Conservation (phyloP, 768 basidiomycete genomes). For the Lactarius sp. region DNA sequence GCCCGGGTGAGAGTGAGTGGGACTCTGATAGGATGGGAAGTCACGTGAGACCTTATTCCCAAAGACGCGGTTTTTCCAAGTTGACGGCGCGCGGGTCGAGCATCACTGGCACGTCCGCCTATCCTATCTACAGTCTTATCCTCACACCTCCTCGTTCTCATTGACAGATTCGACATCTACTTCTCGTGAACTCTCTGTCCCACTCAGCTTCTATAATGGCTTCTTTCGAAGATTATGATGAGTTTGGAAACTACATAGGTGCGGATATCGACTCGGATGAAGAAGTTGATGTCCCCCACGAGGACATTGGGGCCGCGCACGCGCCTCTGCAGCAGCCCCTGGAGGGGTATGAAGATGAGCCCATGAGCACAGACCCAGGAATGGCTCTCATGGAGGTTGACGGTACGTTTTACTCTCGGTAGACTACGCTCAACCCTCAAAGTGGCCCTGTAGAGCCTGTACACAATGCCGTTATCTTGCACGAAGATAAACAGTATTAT, state of each 20-base stretch:
- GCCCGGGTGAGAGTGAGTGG: not conserved
- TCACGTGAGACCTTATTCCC: slow-evolving; percentile 11
- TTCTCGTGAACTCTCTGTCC: not conserved
- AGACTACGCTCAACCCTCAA: not conserved
- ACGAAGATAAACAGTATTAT: slow-evolving; percentile 99
- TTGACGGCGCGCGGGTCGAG: not conserved
- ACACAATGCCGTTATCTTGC: slow-evolving; percentile 81
- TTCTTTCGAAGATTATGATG: slow-evolving; percentile 75
- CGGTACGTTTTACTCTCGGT: slow-evolving; percentile 41
- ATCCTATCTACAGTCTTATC: not conserved
- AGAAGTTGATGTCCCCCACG: slow-evolving; percentile 52
- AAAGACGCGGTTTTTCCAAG: slow-evolving; percentile 12
- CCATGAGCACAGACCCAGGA: slow-evolving; percentile 45
- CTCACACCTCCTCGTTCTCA: not conserved
- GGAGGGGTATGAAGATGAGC: slow-evolving; percentile 78
- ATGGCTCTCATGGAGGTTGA: slow-evolving; percentile 82
- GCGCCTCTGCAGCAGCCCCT: slow-evolving; percentile 45
- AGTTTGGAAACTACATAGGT: slow-evolving; percentile 98
- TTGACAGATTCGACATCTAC: not conserved
- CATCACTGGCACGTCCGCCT: not conserved
- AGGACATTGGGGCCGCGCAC: slow-evolving; percentile 39
- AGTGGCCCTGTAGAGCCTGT: slow-evolving; percentile 49
- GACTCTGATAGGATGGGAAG: not conserved
- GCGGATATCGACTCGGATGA: slow-evolving; percentile 91
- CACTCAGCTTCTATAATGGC: slow-evolving; percentile 37